A percentile compares a stretch with the other conserved stretches of the same genome.
Evolutionary conservation across 345 rosid species (phyloP).

Genomic region (Orychophragmus violaceus): DNA sequence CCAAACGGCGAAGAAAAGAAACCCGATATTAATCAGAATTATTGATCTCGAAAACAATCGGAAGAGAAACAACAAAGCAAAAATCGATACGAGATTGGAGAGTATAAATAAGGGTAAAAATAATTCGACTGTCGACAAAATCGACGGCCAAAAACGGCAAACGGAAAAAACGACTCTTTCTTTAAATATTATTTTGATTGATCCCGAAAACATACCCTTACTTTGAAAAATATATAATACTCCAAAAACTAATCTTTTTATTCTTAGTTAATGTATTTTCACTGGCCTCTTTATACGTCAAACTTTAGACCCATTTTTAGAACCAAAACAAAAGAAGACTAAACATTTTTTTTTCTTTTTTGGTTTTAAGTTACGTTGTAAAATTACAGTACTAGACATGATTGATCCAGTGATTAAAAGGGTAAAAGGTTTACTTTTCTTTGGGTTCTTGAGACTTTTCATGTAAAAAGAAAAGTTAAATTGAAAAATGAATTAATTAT

Average conservation of each 20-base stretch:
- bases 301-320: not conserved
- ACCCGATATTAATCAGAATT: too few species aligned
- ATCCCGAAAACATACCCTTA: not conserved
- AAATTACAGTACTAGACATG: not conserved
- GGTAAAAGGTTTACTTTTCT: slow-evolving; percentile 6
- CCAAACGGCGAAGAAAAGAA: too few species aligned
- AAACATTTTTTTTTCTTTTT: not conserved
- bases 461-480: not conserved
- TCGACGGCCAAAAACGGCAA: too few species aligned
- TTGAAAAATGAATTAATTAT: not conserved
- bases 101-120: too few species aligned
- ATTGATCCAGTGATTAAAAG: slow-evolving; percentile 24
- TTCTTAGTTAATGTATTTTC: not conserved
- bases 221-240: not conserved
- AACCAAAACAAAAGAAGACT: not conserved
- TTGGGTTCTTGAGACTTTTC: slow-evolving; percentile 14
- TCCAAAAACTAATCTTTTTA: not conserved
- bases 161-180: too few species aligned
- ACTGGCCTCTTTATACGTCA: not conserved
- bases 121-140: too few species aligned
- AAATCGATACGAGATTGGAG: too few species aligned
- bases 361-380: not conserved
- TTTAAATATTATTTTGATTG: too few species aligned
- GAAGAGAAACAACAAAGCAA: too few species aligned
- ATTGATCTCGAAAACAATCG: too few species aligned